phyloP scores from a whole-genome alignment of 371 early-diverging fungal genomes.

The Thermomucor indicae-seudaticae region DNA sequence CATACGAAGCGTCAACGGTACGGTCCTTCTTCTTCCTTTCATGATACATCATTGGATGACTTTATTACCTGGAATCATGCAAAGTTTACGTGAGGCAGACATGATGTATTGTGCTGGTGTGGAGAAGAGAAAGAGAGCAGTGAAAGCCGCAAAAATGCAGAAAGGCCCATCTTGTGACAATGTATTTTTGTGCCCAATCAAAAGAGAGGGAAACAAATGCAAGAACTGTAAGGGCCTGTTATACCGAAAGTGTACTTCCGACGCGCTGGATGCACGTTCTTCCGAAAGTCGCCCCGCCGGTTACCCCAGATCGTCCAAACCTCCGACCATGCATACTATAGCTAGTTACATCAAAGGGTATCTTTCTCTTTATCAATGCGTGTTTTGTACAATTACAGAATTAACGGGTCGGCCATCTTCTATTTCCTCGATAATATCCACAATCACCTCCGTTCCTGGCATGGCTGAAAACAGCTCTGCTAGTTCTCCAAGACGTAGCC shows the following conservation, averaged over 20 bases:
- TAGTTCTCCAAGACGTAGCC: conserved; percentile 31
- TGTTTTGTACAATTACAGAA: conserved; percentile 22
- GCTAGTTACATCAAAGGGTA: no score
- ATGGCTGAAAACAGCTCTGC: conserved; percentile 10
- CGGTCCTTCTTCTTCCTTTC: not conserved
- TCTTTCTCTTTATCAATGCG: not conserved
- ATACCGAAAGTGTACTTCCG: no score
- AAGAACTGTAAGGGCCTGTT: no score
- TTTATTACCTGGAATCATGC: conserved; percentile 85
- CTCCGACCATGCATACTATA: no score
- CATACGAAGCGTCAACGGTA: not conserved
- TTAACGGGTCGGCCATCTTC: conserved; percentile 48
- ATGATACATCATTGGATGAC: not conserved
- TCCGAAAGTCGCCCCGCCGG: no score
- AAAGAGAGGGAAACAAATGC: no score
- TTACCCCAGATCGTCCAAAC: no score
- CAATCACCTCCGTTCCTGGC: conserved; percentile 22
- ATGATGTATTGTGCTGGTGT: conserved; percentile 1
- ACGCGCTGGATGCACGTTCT: no score
- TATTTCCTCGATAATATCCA: conserved; percentile 30
- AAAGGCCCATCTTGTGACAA: no score
- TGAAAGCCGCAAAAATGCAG: no score
- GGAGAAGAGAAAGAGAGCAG: conserved; percentile 2
- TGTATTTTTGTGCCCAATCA: no score
- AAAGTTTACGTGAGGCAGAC: conserved; percentile 61